A percentile compares a stretch with the other conserved stretches of the same genome.
These are phyloP conservation scores for Hypoxylon cercidicola DNA, from an alignment of 495 filamentous ascomycete genomes.

Conservation along the genomic window DNA sequence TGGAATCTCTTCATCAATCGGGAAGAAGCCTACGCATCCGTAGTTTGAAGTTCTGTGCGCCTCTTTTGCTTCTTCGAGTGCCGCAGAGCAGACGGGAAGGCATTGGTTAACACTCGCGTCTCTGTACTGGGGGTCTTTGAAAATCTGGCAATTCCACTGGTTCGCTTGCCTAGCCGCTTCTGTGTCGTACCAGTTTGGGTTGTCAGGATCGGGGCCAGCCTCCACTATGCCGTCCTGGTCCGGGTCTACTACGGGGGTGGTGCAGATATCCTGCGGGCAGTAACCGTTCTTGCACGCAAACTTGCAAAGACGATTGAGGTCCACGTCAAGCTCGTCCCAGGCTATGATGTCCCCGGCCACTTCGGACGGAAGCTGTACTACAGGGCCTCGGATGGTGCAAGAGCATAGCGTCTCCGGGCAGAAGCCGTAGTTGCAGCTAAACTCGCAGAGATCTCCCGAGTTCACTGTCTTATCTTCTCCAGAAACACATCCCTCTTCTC, in stretches of 20 bases:
- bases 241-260: not conserved
- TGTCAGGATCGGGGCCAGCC: not conserved
- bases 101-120: not conserved
- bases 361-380: not conserved
- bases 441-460: slow-evolving; percentile 5
- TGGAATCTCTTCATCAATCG: slow-evolving; percentile 1
- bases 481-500: not conserved
- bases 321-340: not conserved
- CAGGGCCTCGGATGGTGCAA: not conserved
- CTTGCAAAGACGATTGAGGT: slow-evolving; percentile 7
- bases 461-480: slow-evolving; percentile 1
- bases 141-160: not conserved
- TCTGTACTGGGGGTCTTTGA: not conserved
- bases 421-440: slow-evolving; percentile 21
- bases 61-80: slow-evolving; percentile 13
- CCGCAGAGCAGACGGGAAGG: not conserved
- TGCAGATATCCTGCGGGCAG: slow-evolving; percentile 10
- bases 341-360: not conserved
- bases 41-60: slow-evolving; percentile 30
- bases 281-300: slow-evolving; percentile 26
- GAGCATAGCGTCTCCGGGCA: slow-evolving; percentile 6
- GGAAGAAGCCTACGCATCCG: slow-evolving; percentile 21
- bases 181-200: slow-evolving; percentile 11
- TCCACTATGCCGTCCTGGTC: slow-evolving; percentile 1
- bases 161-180: not conserved